Conservation (phyloP, 148 eudicot genomes). For the Rhododendron ferrugineum region DNA sequence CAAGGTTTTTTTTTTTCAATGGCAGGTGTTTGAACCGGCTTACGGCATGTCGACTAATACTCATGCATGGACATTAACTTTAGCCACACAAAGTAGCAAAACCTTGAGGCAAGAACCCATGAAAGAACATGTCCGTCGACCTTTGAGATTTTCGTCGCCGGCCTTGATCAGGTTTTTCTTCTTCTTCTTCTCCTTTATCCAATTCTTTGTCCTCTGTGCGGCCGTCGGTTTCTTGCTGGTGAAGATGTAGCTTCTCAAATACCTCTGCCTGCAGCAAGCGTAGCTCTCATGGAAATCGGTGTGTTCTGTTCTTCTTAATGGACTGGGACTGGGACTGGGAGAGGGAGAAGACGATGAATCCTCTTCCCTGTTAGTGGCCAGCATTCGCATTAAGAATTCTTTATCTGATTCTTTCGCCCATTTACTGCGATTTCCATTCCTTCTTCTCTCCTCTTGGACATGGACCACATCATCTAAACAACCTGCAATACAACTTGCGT, state of each 20-base stretch:
- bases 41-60: neutral
- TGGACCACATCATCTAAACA: neutral
- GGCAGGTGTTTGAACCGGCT: neutral
- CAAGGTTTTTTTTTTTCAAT: no score
- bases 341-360: neutral
- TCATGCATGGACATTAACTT: neutral
- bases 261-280: neutral
- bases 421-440: neutral
- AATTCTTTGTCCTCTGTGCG: neutral
- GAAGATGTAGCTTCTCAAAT: neutral
- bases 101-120: neutral
- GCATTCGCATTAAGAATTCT: neutral
- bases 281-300: neutral
- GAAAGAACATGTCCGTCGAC: neutral
- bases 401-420: neutral
- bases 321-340: neutral
- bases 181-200: neutral
- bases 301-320: neutral
- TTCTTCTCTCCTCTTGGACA: neutral
- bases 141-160: neutral
- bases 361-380: neutral
- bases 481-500: neutral
- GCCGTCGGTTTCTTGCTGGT: neutral
- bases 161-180: neutral
- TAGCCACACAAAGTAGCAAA: neutral